Conservation (phyloP, 2,329 filamentous ascomycete genomes). For the Botrytis hyacinthi region DNA sequence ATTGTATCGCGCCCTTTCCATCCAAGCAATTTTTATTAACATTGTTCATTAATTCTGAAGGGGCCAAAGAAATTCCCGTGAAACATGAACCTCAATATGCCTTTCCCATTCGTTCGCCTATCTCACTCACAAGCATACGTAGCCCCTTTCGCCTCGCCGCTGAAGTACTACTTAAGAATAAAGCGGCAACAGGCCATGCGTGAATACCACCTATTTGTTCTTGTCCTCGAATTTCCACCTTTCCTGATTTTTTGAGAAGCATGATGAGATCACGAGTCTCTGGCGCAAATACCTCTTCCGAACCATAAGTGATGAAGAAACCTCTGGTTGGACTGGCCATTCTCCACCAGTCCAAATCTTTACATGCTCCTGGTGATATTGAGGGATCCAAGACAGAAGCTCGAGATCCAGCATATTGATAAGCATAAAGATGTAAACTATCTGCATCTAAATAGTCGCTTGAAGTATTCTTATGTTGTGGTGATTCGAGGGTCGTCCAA, state of each 20-base stretch:
- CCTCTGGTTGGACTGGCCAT: conserved; percentile 64
- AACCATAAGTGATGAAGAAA: conserved; percentile 69
- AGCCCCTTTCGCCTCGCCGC: conserved; percentile 54
- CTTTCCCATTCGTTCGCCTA: conserved; percentile 17
- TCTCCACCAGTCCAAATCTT: conserved; percentile 63
- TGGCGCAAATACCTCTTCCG: conserved; percentile 73
- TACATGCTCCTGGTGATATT: conserved; percentile 70
- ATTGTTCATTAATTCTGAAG: not conserved
- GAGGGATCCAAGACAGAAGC: conserved; percentile 51
- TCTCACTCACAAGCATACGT: conserved; percentile 27
- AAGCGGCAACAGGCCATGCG: conserved; percentile 73
- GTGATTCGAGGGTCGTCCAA: conserved; percentile 72
- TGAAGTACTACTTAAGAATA: conserved; percentile 52
- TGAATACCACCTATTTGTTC: conserved; percentile 69
- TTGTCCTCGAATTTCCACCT: conserved; percentile 38
- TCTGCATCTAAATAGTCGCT: conserved; percentile 73
- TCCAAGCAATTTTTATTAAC: not conserved
- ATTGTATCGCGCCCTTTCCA: not conserved
- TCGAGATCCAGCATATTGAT: conserved; percentile 61
- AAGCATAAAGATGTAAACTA: conserved; percentile 67
- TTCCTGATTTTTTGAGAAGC: conserved; percentile 52
- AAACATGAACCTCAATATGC: not conserved
- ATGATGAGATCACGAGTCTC: conserved; percentile 63
- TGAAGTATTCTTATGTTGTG: conserved; percentile 62
- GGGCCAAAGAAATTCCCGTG: not conserved